phyloP scores from a whole-genome alignment of 306 rosid species.

The Corylus heterophylla region DNA sequence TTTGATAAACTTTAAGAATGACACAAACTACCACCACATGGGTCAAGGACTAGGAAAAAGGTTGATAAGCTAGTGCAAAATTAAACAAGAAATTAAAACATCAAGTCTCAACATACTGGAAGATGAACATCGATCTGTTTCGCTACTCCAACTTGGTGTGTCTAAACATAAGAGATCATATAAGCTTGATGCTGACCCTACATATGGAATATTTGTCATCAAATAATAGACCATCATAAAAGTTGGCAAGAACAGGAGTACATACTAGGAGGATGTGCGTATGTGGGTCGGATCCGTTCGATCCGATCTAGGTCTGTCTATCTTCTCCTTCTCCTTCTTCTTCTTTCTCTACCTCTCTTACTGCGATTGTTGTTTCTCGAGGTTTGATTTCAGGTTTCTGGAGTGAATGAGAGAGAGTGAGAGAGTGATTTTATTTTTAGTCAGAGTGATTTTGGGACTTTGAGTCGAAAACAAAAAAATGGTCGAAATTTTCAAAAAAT shows the following conservation, averaged over 20 bases:
- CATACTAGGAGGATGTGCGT: no score
- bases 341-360: no score
- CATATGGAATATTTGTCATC: conserved; percentile 30
- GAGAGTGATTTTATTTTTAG: no score
- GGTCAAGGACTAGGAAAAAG: neutral
- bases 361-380: no score
- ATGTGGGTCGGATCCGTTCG: no score
- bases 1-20: neutral
- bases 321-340: no score
- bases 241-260: neutral
- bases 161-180: conserved; percentile 80
- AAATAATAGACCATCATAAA: conserved; percentile 12
- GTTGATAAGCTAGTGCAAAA: conserved; percentile 1
- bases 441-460: no score
- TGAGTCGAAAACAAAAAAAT: no score
- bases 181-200: conserved; percentile 60
- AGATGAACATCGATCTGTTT: conserved; percentile 35
- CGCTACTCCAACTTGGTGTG: conserved; percentile 45
- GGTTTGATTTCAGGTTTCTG: no score
- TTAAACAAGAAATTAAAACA: neutral
- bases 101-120: conserved; percentile 42
- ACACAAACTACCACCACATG: neutral
- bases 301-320: no score
- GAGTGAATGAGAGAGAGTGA: no score
- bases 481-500: no score